These are phyloP conservation scores for Suillus decipiens DNA, from an alignment of 768 basidiomycete species.

Conservation along the genomic window DNA sequence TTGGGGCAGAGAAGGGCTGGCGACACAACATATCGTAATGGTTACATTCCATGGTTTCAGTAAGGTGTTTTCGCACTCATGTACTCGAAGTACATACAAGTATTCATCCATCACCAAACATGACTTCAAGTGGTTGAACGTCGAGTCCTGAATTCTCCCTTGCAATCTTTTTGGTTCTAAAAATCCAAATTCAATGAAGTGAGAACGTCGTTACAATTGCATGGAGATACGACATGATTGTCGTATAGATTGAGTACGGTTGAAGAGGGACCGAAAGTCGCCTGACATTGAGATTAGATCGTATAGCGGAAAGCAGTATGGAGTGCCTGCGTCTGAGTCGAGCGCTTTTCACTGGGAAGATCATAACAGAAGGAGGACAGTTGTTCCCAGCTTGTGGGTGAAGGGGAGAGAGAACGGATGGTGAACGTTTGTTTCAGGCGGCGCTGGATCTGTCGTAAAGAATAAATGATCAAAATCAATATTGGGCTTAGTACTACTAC, in stretches of 20 bases:
- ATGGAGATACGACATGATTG: background rate
- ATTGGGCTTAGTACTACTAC: no score
- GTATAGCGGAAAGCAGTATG: background rate
- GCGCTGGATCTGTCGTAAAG: no score
- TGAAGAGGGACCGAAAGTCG: background rate
- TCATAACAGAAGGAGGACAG: background rate
- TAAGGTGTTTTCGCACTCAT: background rate
- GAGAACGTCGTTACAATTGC: conserved; percentile 43
- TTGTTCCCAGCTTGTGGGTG: background rate
- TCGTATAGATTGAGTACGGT: background rate
- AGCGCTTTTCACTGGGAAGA: background rate
- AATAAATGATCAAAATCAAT: no score
- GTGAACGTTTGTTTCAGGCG: background rate
- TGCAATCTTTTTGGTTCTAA: conserved; percentile 41
- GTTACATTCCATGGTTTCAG: background rate
- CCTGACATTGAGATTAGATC: background rate
- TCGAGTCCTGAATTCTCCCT: conserved; percentile 32
- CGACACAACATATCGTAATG: background rate
- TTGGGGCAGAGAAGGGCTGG: background rate
- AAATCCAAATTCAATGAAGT: conserved; percentile 53
- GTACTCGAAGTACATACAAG: background rate
- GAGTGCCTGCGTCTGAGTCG: background rate
- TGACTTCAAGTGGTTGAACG: conserved; percentile 48
- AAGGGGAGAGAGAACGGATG: background rate
- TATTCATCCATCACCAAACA: conserved; percentile 39